A percentile compares a stretch with the other conserved stretches of the same genome.
These are phyloP conservation scores for Gossypium thurberi DNA, from an alignment of 345 rosid species.

Conservation along the genomic window DNA sequence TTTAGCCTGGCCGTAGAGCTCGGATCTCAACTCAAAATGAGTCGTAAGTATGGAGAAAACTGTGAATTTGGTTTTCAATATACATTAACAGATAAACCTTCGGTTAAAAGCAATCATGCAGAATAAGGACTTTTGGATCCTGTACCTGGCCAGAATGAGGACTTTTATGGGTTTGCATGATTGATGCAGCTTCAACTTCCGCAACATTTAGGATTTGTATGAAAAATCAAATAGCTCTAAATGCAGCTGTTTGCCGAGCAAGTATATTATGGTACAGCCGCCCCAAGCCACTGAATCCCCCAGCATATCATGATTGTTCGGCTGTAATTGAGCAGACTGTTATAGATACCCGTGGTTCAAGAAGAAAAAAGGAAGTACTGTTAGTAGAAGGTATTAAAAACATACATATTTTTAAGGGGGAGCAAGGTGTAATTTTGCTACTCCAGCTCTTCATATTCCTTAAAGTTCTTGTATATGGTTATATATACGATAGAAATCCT, in stretches of 20 bases:
- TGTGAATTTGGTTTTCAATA: not conserved
- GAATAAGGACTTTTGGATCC: not conserved
- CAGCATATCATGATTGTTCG: conserved; percentile 51
- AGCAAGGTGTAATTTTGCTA: not conserved
- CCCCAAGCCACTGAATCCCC: conserved; percentile 99
- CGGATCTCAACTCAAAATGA: not conserved
- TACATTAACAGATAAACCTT: not conserved
- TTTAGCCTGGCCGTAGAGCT: not conserved
- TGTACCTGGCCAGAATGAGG: conserved; percentile 60
- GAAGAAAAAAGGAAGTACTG: conserved; percentile 12
- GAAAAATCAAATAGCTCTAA: conserved; percentile 96
- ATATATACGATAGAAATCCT: conserved; percentile 80
- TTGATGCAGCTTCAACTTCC: conserved; percentile 74
- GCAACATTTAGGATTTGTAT: conserved; percentile 90
- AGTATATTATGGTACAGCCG: conserved; percentile 87
- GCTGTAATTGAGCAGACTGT: conserved; percentile 44
- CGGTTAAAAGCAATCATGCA: not conserved
- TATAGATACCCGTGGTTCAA: conserved; percentile 65
- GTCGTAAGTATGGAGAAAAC: not conserved
- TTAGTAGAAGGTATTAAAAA: not conserved
- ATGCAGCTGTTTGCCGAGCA: conserved; percentile 93
- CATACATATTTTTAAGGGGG: not conserved
- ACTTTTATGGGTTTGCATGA: conserved; percentile 46
- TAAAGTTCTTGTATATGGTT: not conserved
- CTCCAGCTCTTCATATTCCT: not conserved